These are phyloP conservation scores for Psilocybe cubensis DNA, from an alignment of 768 basidiomycete genomes.

Conservation along the genomic window DNA sequence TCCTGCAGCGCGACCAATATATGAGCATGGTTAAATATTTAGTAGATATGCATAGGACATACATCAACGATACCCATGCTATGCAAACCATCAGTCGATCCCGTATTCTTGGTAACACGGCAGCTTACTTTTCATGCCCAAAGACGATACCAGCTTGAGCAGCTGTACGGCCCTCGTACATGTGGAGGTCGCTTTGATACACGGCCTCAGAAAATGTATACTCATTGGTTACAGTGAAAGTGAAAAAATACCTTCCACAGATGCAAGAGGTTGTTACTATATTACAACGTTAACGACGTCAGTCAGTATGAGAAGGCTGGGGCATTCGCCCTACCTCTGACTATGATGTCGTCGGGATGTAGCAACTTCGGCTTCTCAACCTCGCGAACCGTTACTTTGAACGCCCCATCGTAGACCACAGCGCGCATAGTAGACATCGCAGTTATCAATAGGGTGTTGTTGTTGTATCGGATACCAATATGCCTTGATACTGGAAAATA, in stretches of 20 bases:
- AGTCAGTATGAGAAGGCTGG: background rate
- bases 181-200: conserved; percentile 48
- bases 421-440: conserved; percentile 45
- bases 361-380: conserved; percentile 50
- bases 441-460: background rate
- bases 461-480: background rate
- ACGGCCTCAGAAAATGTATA: background rate
- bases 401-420: conserved; percentile 57
- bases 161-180: conserved; percentile 60
- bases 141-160: conserved; percentile 54
- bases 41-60: conserved; percentile 8
- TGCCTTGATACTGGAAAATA: background rate
- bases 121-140: conserved; percentile 53
- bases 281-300: background rate
- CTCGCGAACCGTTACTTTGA: conserved; percentile 47
- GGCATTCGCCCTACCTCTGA: conserved; percentile 36
- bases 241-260: conserved; percentile 44
- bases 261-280: conserved; percentile 56
- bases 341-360: conserved; percentile 58
- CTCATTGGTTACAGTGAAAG: too few relatives aligned
- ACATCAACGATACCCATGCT: conserved; percentile 57
- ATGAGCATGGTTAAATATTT: background rate
- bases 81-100: background rate
- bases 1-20: conserved; percentile 30
- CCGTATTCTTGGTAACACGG: background rate